Percentiles rank a stretch among this genome's conserved stretches.
phyloP scores from a whole-genome alignment of 2,329 filamentous ascomycete species.

The Ciborinia camelliae region DNA sequence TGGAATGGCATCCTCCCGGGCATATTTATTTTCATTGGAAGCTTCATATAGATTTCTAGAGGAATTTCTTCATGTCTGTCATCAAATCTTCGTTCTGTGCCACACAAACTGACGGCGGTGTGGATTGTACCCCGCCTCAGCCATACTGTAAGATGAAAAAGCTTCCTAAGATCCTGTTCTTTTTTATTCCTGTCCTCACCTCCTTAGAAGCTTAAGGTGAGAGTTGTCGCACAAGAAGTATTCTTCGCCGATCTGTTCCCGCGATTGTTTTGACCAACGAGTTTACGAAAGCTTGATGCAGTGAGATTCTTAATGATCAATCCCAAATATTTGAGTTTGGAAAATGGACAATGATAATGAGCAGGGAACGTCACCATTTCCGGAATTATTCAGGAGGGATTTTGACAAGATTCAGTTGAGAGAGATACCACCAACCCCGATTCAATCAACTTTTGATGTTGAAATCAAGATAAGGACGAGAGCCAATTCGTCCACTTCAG shows the following conservation, averaged over 20 bases:
- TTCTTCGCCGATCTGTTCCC: background rate
- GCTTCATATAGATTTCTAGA: slow-evolving; percentile 13
- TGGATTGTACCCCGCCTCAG: slow-evolving; percentile 6
- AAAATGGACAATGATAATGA: slow-evolving; percentile 13
- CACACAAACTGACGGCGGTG: slow-evolving; percentile 6
- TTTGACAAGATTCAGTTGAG: slow-evolving; percentile 13
- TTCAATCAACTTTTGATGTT: slow-evolving; percentile 6
- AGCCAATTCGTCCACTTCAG: background rate
- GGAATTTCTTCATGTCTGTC: slow-evolving; percentile 8
- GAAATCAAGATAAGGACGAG: slow-evolving; percentile 4
- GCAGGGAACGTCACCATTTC: background rate
- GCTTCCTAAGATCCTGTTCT: background rate
- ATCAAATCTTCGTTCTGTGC: slow-evolving; percentile 8
- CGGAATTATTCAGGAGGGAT: slow-evolving; percentile 3
- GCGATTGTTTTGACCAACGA: background rate
- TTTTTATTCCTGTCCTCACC: background rate
- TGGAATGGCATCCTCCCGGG: slow-evolving; percentile 11
- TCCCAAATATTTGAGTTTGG: background rate
- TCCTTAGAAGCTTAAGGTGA: background rate
- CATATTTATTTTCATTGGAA: background rate
- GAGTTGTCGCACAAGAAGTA: slow-evolving; percentile 1
- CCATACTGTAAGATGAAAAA: background rate
- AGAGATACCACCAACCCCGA: slow-evolving; percentile 16
- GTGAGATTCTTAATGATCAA: slow-evolving; percentile 8
- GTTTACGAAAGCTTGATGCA: slow-evolving; percentile 5